phyloP scores from a whole-genome alignment of 352 stramenopile species.

The Thraustotheca clavata region DNA sequence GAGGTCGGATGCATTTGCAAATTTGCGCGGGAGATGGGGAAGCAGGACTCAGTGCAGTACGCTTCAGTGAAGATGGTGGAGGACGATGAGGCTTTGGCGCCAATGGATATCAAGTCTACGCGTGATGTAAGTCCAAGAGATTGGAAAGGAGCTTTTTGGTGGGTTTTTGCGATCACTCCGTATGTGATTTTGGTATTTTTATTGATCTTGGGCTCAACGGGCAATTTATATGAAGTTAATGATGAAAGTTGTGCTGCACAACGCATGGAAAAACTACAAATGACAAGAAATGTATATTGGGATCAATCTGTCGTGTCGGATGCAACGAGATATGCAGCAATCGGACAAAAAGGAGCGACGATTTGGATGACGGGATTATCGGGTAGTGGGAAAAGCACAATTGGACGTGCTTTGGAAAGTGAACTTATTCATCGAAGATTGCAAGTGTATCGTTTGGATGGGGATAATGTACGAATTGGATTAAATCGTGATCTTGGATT shows the following conservation, averaged over 20 bases:
- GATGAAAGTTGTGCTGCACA: conserved; percentile 35
- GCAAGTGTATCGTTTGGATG: conserved; percentile 96
- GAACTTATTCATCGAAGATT: conserved; percentile 90
- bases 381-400: conserved; percentile 97
- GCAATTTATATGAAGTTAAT: background rate
- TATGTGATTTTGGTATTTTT: conserved; percentile 4
- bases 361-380: conserved; percentile 98
- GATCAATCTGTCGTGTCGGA: conserved; percentile 64
- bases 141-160: background rate
- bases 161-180: conserved; percentile 8
- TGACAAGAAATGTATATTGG: conserved; percentile 76
- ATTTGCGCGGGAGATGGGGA: conserved; percentile 10
- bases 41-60: conserved; percentile 18
- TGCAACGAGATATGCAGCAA: conserved; percentile 50
- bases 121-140: conserved; percentile 1
- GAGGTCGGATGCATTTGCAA: conserved; percentile 6
- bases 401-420: conserved; percentile 94
- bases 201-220: background rate
- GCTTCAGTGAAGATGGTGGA: conserved; percentile 17
- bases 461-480: conserved; percentile 97
- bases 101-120: conserved; percentile 13
- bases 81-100: conserved; percentile 9
- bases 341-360: conserved; percentile 95
- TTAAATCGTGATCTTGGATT: conserved; percentile 97
- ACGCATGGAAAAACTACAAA: conserved; percentile 56